Evolutionary conservation across 2,329 filamentous ascomycete genomes (phyloP).

Genomic region (Aspergillus nomiae): DNA sequence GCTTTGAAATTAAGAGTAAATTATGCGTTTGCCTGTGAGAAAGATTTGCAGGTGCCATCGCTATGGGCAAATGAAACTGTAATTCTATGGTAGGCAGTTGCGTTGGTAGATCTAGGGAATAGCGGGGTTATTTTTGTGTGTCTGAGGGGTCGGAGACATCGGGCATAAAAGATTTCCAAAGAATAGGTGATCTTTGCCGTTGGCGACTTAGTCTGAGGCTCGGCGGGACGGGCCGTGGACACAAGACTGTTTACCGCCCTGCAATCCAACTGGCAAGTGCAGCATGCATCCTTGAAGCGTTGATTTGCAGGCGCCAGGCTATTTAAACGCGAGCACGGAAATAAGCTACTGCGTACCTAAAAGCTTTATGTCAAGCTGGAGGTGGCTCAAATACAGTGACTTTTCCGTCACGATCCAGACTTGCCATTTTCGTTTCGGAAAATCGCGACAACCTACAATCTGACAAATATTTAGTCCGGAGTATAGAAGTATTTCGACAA

Average conservation of each 20-base stretch:
- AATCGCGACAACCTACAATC: neutral
- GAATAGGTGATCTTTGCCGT: constrained; percentile 13
- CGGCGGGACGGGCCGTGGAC: constrained; percentile 33
- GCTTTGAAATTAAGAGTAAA: constrained; percentile 77
- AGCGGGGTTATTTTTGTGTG: constrained; percentile 17
- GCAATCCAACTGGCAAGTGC: neutral
- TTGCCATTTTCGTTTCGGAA: neutral
- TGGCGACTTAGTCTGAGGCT: constrained; percentile 33
- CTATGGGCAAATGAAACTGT: neutral
- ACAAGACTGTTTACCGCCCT: constrained; percentile 4
- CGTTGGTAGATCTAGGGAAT: neutral
- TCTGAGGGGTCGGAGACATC: constrained; percentile 20
- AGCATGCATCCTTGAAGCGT: neutral
- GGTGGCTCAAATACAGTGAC: neutral
- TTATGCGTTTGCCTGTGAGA: constrained; percentile 79
- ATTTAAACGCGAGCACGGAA: neutral
- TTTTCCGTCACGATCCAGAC: neutral
- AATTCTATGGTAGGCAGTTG: neutral
- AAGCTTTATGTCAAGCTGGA: neutral
- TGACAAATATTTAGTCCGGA: neutral
- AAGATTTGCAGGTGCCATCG: constrained; percentile 40
- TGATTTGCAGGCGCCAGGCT: neutral
- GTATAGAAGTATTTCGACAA: neutral
- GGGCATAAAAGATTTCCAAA: constrained; percentile 30
- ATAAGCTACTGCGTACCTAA: neutral